A percentile compares a stretch with the other conserved stretches of the same genome.
Evolutionary conservation across 1,284 basidiomycete species (phyloP).

Genomic region (Gymnopus androsaceus): DNA sequence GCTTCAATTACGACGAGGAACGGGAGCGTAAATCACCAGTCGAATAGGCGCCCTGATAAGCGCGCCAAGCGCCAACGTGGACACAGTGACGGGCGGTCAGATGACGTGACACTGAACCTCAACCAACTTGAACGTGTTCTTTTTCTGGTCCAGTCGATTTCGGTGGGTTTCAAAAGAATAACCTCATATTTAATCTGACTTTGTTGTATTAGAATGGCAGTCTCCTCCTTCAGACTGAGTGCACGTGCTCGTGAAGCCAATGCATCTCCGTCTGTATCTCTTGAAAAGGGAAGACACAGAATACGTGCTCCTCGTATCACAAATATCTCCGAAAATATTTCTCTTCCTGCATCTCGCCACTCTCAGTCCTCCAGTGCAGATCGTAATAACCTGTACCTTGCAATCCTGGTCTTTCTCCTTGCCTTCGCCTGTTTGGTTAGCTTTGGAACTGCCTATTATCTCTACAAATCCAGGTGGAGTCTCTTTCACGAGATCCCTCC

Average conservation of each 20-base stretch:
- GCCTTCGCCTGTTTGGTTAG: constrained; percentile 49
- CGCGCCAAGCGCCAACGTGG: too few relatives aligned
- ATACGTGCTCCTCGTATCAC: constrained; percentile 48
- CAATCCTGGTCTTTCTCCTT: constrained; percentile 46
- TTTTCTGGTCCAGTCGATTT: too few relatives aligned
- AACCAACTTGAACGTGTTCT: too few relatives aligned
- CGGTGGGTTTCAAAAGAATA: too few relatives aligned
- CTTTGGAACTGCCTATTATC: constrained; percentile 63
- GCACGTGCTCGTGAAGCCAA: constrained; percentile 31
- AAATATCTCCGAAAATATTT: constrained; percentile 5
- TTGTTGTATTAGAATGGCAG: too few relatives aligned
- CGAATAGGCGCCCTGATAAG: too few relatives aligned
- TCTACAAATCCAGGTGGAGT: constrained; percentile 63
- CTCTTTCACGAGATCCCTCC: constrained; percentile 20
- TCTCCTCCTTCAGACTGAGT: constrained; percentile 23
- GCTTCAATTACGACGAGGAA: too few relatives aligned
- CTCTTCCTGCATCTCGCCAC: constrained; percentile 17
- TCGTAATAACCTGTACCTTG: constrained; percentile 24
- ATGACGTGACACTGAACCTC: too few relatives aligned
- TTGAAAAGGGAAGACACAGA: constrained; percentile 65
- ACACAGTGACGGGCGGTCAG: too few relatives aligned
- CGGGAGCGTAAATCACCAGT: too few relatives aligned
- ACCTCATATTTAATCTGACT: too few relatives aligned
- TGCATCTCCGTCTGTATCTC: constrained; percentile 59
- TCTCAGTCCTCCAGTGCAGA: constrained; percentile 20